phyloP scores from a whole-genome alignment of 23 red algal species.

The Pyropia yezoensis region DNA sequence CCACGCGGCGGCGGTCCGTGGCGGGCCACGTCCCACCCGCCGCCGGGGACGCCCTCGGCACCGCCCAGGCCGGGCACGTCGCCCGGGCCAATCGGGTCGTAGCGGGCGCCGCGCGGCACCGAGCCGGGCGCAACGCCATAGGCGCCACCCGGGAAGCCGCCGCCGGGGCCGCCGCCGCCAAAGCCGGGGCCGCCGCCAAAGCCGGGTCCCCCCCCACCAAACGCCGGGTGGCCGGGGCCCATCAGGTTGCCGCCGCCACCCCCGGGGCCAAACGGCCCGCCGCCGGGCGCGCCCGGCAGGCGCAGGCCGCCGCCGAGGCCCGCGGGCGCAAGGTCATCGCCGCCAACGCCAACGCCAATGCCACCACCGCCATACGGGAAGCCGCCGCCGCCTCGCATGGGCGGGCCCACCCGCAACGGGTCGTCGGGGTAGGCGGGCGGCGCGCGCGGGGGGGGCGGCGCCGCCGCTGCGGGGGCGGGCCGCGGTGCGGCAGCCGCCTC shows the following conservation, averaged over 20 bases:
- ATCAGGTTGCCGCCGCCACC: constrained; percentile 49
- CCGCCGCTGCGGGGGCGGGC: background rate
- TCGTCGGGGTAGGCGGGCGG: constrained; percentile 1
- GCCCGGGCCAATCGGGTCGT: constrained; percentile 47
- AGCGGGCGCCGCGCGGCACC: constrained; percentile 63
- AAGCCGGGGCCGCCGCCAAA: background rate
- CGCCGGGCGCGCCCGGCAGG: background rate
- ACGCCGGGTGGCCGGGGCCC: constrained; percentile 42
- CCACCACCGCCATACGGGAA: constrained; percentile 20
- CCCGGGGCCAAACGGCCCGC: constrained; percentile 13
- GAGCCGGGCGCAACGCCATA: constrained; percentile 6
- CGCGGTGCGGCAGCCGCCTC: constrained; percentile 1
- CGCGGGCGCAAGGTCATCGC: too few relatives aligned
- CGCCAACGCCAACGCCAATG: constrained; percentile 7
- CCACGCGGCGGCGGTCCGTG: too few relatives aligned
- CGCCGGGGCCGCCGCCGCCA: background rate
- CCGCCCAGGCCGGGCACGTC: background rate
- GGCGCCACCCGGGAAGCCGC: background rate
- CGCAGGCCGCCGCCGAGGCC: constrained; percentile 3
- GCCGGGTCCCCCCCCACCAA: constrained; percentile 1
- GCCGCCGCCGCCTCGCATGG: background rate
- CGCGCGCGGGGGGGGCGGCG: background rate
- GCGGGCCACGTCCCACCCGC: too few relatives aligned
- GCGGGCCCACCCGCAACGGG: constrained; percentile 8
- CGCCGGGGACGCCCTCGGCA: too few relatives aligned